Percentiles rank a stretch among this genome's conserved stretches.
Evolutionary conservation across 2,329 filamentous ascomycete genomes (phyloP).

Genomic region (Talaromyces sp.): DNA sequence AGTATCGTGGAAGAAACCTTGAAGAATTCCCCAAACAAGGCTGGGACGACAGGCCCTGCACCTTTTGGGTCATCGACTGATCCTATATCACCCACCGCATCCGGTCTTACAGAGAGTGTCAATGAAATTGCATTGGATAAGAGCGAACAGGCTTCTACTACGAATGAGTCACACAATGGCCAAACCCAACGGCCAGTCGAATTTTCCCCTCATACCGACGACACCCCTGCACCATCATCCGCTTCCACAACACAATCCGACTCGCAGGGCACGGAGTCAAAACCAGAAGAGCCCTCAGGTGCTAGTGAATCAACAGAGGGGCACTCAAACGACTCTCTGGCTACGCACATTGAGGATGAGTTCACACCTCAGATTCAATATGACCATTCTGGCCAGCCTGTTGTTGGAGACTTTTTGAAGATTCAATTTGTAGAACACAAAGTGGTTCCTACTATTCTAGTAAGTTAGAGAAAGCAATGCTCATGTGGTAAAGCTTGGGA

Average conservation of each 20-base stretch:
- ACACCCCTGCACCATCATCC: slow-evolving; percentile 65
- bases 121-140: slow-evolving; percentile 56
- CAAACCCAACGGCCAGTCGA: neutral
- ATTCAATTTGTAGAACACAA: slow-evolving; percentile 92
- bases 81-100: slow-evolving; percentile 47
- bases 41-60: neutral
- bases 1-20: slow-evolving; percentile 75
- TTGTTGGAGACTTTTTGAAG: slow-evolving; percentile 92
- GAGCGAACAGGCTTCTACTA: slow-evolving; percentile 46
- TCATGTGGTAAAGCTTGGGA: neutral
- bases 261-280: slow-evolving; percentile 17
- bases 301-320: slow-evolving; percentile 17
- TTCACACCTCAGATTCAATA: slow-evolving; percentile 47
- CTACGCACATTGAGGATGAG: slow-evolving; percentile 24
- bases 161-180: slow-evolving; percentile 12
- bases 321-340: neutral
- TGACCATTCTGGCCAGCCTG: slow-evolving; percentile 61
- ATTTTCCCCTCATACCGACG: slow-evolving; percentile 58
- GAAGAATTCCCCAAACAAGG: slow-evolving; percentile 31
- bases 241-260: slow-evolving; percentile 37
- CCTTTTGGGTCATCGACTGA: slow-evolving; percentile 17
- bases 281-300: neutral
- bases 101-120: slow-evolving; percentile 52
- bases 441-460: slow-evolving; percentile 91
- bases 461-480: slow-evolving; percentile 47